phyloP scores from a whole-genome alignment of 495 filamentous ascomycete species.

The Polyplosphaeria fusca region DNA sequence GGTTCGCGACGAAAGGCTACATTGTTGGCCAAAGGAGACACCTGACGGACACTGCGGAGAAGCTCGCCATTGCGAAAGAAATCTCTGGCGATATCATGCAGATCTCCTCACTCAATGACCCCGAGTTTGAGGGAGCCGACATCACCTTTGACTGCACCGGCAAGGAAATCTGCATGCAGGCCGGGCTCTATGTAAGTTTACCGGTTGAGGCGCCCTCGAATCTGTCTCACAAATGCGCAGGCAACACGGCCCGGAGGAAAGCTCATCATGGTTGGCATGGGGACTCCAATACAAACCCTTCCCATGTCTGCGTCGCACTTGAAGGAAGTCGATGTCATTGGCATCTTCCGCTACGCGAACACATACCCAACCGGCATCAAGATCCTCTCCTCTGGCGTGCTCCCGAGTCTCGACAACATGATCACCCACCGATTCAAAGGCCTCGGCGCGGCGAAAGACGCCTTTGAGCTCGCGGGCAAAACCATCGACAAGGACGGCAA shows the following conservation, averaged over 20 bases:
- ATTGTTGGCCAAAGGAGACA: conserved; percentile 31
- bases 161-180: conserved; percentile 39
- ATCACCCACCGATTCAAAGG: conserved; percentile 38
- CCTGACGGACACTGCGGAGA: conserved; percentile 23
- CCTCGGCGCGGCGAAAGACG: conserved; percentile 34
- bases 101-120: conserved; percentile 30
- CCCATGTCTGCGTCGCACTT: conserved; percentile 37
- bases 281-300: conserved; percentile 38
- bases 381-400: conserved; percentile 32
- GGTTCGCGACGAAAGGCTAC: conserved; percentile 35
- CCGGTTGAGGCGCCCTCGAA: background rate
- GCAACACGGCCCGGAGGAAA: conserved; percentile 37
- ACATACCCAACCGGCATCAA: conserved; percentile 38
- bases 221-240: conserved; percentile 11
- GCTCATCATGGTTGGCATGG: conserved; percentile 39
- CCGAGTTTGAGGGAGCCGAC: conserved; percentile 34
- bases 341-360: conserved; percentile 39
- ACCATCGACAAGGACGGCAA: conserved; percentile 36
- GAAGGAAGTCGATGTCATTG: conserved; percentile 37
- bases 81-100: conserved; percentile 30
- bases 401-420: conserved; percentile 37
- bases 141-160: conserved; percentile 40
- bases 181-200: conserved; percentile 36
- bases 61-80: conserved; percentile 32
- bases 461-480: conserved; percentile 35